phyloP scores from a whole-genome alignment of 495 filamentous ascomycete species.

The Tuber magnatum region DNA sequence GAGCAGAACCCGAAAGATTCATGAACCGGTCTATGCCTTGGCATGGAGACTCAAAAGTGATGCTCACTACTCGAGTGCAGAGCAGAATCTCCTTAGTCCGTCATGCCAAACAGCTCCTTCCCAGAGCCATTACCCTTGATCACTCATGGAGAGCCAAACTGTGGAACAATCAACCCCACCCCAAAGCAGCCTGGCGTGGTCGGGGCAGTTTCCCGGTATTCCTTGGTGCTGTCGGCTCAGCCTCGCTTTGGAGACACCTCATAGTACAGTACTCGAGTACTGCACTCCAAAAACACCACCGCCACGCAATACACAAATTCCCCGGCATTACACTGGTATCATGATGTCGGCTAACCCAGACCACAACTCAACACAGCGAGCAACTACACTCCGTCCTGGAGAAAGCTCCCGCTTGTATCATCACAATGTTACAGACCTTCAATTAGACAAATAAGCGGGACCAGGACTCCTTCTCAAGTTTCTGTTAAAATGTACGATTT shows the following conservation, averaged over 20 bases:
- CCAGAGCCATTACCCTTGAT: not conserved
- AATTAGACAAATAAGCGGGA: not conserved
- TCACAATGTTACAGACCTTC: not conserved
- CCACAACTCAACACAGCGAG: not conserved
- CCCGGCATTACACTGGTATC: too few species aligned
- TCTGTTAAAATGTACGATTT: too few species aligned
- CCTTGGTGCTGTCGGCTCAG: not conserved
- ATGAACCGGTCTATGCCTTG: too few species aligned
- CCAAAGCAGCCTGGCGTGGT: not conserved
- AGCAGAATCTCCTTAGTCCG: not conserved
- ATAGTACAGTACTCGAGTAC: too few species aligned
- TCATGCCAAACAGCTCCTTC: not conserved
- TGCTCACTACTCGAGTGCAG: too few species aligned
- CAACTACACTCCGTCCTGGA: not conserved
- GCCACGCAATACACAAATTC: not conserved
- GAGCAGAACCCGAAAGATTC: too few species aligned
- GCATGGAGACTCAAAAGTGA: too few species aligned
- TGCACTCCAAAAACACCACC: not conserved
- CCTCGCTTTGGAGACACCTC: not conserved
- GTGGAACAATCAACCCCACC: not conserved
- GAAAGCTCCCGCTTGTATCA: not conserved
- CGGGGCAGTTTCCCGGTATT: not conserved
- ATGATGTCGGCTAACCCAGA: not conserved
- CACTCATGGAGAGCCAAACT: not conserved
- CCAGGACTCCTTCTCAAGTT: not conserved